Evolutionary conservation across 768 basidiomycete genomes (phyloP).

Genomic region (Psilocybe azurescens): DNA sequence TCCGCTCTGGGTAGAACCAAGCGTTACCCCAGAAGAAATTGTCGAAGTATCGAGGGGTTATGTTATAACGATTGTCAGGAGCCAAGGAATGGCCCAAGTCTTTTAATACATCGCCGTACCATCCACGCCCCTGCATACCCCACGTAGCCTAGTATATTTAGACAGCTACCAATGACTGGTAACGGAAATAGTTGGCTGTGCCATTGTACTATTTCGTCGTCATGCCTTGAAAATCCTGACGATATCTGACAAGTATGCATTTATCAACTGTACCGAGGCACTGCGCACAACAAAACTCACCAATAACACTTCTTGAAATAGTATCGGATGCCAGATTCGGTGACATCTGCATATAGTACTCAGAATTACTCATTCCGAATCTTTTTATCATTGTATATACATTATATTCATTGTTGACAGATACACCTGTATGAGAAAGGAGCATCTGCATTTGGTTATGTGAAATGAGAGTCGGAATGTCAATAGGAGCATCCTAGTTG

Average conservation of each 20-base stretch:
- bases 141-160: constrained; percentile 14
- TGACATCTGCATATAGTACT: background rate
- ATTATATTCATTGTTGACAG: background rate
- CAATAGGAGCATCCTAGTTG: no score
- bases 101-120: constrained; percentile 16
- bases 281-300: background rate
- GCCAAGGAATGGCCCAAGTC: background rate
- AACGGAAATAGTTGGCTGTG: constrained; percentile 15
- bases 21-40: background rate
- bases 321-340: no score
- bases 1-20: background rate
- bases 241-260: background rate
- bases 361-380: background rate
- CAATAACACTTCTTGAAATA: no score
- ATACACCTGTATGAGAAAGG: background rate
- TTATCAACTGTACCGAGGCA: background rate
- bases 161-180: constrained; percentile 3
- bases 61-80: background rate
- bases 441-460: background rate
- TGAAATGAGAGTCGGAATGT: background rate
- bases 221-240: background rate
- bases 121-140: constrained; percentile 19
- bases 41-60: background rate
- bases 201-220: background rate
- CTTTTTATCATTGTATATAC: background rate